Percentiles rank a stretch among this genome's conserved stretches.
Conservation (phyloP, 2,329 filamentous ascomycete species). For the Fusarium chlamydosporum region DNA sequence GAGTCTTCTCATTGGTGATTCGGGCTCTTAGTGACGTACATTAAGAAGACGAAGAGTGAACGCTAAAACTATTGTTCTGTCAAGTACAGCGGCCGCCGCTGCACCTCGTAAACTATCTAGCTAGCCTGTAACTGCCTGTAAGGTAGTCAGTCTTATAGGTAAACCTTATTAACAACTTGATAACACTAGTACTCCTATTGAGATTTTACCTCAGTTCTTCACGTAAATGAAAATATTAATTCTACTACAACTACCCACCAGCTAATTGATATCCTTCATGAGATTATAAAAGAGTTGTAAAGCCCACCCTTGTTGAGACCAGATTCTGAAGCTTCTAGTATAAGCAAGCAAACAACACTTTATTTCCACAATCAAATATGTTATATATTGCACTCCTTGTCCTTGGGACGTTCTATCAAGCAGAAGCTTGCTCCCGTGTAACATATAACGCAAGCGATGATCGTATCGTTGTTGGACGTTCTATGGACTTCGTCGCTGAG, state of each 20-base stretch:
- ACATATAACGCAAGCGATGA: neutral
- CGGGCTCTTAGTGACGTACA: neutral
- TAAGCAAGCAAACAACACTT: too few species aligned
- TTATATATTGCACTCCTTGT: neutral
- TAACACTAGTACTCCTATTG: neutral
- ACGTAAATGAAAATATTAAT: neutral
- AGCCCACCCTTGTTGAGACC: neutral
- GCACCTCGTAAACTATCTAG: neutral
- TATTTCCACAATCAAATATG: neutral
- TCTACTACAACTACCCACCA: neutral
- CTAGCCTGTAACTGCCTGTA: neutral
- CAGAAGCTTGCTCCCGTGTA: neutral
- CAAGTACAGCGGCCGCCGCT: neutral
- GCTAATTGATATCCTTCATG: neutral
- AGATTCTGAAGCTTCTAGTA: neutral
- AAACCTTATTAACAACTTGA: neutral
- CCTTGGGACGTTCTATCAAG: slow-evolving; percentile 1
- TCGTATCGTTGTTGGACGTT: neutral
- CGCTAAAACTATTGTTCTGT: neutral
- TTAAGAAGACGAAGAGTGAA: too few species aligned
- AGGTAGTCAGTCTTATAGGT: neutral
- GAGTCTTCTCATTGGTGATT: neutral
- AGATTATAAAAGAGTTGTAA: neutral
- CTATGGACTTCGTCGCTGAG: slow-evolving; percentile 4
- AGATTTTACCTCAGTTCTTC: neutral